Evolutionary conservation across 225 moss, liverwort and hornwort genomes (phyloP), one percentile per base, ranked within the genome.

Genomic region (Anthoceros angustus): DNA sequence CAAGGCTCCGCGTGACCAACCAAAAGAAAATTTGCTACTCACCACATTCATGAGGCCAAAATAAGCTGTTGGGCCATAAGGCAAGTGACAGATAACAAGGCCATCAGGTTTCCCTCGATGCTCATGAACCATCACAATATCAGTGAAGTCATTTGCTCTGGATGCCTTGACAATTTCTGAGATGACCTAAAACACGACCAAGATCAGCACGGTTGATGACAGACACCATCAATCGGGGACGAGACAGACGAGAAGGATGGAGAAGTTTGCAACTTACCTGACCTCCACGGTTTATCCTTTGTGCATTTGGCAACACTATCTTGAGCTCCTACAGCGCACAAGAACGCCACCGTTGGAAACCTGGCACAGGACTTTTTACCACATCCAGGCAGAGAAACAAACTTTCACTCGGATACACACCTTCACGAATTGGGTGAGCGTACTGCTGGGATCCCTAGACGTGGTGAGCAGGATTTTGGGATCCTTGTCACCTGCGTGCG

Each of bases 91-190:
- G 69, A 95, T 75, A 70, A 95, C 90, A 46, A 95, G 71, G 40
- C 94, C 94, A 76, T 95, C 94, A 45, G 94, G 94, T 86, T 80
- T 67, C 94, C n/a, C 94, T 76, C 90, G 83, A 73, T 95, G 94
- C 79, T 95, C 94, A 72, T 95, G 94, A 48, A 95, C 87, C 90
- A 95, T 85, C 41, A 95, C 70, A 71, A 95, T 82, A 75, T 95
- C 90, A 6, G 88, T 86, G 43, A 90, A 95, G 62, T 91, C 90
- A 72, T 85, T 82, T 26, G 83, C 86, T 70, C 86, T 77, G 73
- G 87, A 95, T 60, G 94, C 87, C 50, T 88, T 86, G 40, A 95
- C 94, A 62, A 95, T 95, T 66, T 85, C 87, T 45, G 90, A 79
- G 63, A 95, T 78, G 12, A 91, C 94, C 94, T 95, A 73, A 63